Base-by-base conservation (phyloP, 371 early-diverging fungal species). In the Mucor plumbeus region DNA sequence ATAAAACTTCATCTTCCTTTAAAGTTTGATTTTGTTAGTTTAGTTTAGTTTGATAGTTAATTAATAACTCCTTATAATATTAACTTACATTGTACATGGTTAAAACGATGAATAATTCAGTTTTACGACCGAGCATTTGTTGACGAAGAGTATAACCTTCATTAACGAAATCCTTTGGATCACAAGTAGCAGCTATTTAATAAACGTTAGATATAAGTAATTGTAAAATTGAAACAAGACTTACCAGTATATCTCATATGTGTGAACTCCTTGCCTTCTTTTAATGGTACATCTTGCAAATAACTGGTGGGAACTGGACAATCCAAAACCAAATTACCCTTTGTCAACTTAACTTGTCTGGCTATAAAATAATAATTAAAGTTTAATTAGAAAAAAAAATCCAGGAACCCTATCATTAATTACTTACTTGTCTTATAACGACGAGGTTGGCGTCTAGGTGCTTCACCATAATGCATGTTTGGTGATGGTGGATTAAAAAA, bases 1-100 rank as follows among this genome's bases (percentile, higher is more conserved):
- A 97, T 59, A 97, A 85, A 35, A 91, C 82, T 74, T 94, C 94
- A 73, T 95, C 95, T 85, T 97, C 96, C 89, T 89, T 74, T 41
- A 13, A 33, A 8, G 7, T 19, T 26, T 1, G 7, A 34, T 54
- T 54, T 33, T 11, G 54, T 54, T 54, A 54, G 54, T 34, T 44
- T 61, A 17, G 14, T 10, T 13, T 7, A 5, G 3, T 59, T 14
- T 59, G n/a, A n/a, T n/a, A n/a, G n/a, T n/a, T n/a, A n/a, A n/a
- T n/a, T n/a, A n/a, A n/a, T n/a, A n/a, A n/a, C 31, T 61, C 21
- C 40, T 43, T 38, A 15, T 17, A 3, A 13, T 50, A 5, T n/a
- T n/a, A 44, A 13, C 81, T 85, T 83, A 87, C 89, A 75, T 95
- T 95, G 84, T 96, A 96, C 96, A 96, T 95, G 56, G 97, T 97